Evolutionary conservation across 2,329 filamentous ascomycete species (phyloP).

Genomic region (Fusarium buxicola): DNA sequence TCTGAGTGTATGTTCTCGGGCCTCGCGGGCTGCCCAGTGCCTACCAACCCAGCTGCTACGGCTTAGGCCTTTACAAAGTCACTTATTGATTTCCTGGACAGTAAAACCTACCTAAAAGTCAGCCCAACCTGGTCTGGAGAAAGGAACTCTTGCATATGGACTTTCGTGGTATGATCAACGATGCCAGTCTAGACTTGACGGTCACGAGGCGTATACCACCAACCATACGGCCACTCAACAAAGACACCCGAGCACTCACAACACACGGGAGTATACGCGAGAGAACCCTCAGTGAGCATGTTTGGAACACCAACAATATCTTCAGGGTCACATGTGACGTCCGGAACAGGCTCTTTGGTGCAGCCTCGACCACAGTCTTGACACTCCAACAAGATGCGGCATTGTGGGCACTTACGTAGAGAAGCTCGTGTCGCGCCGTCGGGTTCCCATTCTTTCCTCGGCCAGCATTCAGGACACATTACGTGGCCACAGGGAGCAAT

Average conservation of each 20-base stretch:
- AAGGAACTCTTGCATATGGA: no score
- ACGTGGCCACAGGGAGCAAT: constrained; percentile 16
- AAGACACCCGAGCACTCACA: neutral
- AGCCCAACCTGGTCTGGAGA: no score
- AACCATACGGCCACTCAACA: neutral
- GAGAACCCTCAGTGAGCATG: neutral
- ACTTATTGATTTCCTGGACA: no score
- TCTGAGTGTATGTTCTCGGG: no score
- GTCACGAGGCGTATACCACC: constrained; percentile 3
- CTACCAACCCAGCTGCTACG: no score
- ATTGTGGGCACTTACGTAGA: constrained; percentile 4
- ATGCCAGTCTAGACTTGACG: neutral
- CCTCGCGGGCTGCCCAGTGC: no score
- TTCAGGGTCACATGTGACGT: neutral
- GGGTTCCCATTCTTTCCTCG: neutral
- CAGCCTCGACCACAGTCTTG: neutral
- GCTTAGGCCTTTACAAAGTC: no score
- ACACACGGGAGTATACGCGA: neutral
- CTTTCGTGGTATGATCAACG: no score
- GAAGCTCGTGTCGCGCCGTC: neutral
- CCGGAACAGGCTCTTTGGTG: neutral
- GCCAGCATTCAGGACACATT: constrained; percentile 16
- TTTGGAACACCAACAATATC: neutral
- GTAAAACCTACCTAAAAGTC: no score
- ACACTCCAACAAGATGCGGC: neutral